Conservation (phyloP, 139 green algal genomes). For the Chlorella ohadii region DNA sequence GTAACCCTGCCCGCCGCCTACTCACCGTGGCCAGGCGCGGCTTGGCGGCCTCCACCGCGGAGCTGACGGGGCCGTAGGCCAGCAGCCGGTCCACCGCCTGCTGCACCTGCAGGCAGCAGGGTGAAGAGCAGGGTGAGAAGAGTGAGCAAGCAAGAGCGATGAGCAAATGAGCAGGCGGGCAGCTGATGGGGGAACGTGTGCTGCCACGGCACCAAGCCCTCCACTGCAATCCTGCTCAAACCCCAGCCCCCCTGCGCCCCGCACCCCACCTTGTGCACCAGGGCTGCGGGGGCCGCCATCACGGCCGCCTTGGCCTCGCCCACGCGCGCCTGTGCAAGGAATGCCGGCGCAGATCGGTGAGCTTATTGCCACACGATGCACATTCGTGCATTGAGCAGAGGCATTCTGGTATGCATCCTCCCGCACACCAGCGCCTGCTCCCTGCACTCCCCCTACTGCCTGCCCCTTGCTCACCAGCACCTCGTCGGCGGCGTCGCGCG, state of each 20-base stretch:
- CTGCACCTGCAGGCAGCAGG: conserved; percentile 30
- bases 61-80: conserved; percentile 37
- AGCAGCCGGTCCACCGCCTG: conserved; percentile 46
- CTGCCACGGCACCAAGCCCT: neutral
- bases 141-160: too few relatives aligned
- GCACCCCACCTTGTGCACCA: conserved; percentile 12
- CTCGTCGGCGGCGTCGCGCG: conserved; percentile 47
- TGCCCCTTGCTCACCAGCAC: conserved; percentile 20
- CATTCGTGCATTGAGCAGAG: too few relatives aligned
- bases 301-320: conserved; percentile 45
- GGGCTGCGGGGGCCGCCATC: conserved; percentile 29
- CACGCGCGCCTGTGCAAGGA: conserved; percentile 14
- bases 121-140: neutral
- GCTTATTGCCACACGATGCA: too few relatives aligned
- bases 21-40: conserved; percentile 35
- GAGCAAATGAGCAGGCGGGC: too few relatives aligned
- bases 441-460: too few relatives aligned
- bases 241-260: neutral
- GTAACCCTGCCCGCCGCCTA: neutral
- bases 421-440: too few relatives aligned
- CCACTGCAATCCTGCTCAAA: neutral
- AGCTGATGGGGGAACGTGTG: too few relatives aligned
- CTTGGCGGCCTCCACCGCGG: conserved; percentile 19
- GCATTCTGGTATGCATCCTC: too few relatives aligned
- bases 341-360: too few relatives aligned